These are phyloP conservation scores for Macrophomina phaseolina DNA, from an alignment of 2,329 filamentous ascomycete species.

Conservation along the genomic window DNA sequence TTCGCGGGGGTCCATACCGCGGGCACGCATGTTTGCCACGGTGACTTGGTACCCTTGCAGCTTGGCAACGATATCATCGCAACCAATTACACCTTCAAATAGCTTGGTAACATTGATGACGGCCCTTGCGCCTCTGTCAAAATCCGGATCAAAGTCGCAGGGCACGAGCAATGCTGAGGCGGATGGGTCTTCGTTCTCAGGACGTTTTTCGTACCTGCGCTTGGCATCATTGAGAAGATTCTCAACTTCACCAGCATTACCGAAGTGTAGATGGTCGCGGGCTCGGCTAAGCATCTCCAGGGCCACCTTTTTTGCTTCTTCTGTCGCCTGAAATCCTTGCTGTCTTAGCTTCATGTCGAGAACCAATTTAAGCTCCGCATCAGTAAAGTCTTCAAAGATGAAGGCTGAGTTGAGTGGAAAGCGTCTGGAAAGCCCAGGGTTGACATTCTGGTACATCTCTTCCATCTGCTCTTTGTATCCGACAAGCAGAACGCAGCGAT, in stretches of 20 bases:
- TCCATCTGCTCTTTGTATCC: constrained; percentile 75
- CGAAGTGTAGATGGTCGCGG: constrained; percentile 69
- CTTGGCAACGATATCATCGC: not conserved
- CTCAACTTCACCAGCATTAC: constrained; percentile 77
- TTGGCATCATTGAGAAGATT: constrained; percentile 68
- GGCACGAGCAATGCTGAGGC: not conserved
- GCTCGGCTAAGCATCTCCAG: constrained; percentile 66
- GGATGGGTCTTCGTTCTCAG: too few species aligned
- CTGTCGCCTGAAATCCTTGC: constrained; percentile 60
- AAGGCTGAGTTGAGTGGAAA: constrained; percentile 71
- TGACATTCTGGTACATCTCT: constrained; percentile 74
- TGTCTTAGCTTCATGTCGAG: constrained; percentile 67
- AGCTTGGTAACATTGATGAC: not conserved
- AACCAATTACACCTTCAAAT: not conserved
- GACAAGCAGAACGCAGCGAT: constrained; percentile 73
- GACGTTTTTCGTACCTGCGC: constrained; percentile 54
- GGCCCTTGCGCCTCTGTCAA: not conserved
- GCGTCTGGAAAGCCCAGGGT: constrained; percentile 70
- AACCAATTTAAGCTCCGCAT: constrained; percentile 64
- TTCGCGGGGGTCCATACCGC: not conserved
- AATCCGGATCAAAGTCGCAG: not conserved
- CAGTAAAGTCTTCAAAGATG: constrained; percentile 70
- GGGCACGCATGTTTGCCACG: not conserved
- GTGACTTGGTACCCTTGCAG: not conserved
- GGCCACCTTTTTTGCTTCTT: constrained; percentile 59